Conservation (phyloP, 108 stramenopile species). For the Nitzschia palea region DNA sequence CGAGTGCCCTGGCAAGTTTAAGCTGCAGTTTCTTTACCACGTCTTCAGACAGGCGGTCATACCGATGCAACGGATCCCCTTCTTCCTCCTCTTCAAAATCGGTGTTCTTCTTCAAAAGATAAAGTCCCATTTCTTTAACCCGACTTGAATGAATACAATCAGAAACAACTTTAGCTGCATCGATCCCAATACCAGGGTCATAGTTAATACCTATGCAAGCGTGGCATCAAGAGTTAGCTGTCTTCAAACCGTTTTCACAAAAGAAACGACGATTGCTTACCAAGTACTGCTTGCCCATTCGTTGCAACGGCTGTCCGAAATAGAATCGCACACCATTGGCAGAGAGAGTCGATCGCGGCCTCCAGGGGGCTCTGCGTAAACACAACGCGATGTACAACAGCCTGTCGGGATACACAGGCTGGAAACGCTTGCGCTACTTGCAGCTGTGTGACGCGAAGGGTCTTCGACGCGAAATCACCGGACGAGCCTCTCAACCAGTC, state of each 20-base stretch:
- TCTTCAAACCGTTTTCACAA: too few relatives aligned
- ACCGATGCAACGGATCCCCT: constrained; percentile 43
- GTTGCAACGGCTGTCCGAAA: constrained; percentile 85
- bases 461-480: constrained; percentile 74
- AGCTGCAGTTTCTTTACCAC: constrained; percentile 67
- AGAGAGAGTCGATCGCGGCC: constrained; percentile 75
- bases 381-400: constrained; percentile 75
- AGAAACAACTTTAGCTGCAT: constrained; percentile 78
- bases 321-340: constrained; percentile 87
- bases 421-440: constrained; percentile 82
- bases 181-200: constrained; percentile 81
- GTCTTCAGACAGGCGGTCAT: constrained; percentile 62
- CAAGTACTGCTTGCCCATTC: constrained; percentile 74
- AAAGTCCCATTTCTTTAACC: constrained; percentile 79
- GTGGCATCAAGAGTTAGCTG: not conserved
- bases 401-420: constrained; percentile 80
- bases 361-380: constrained; percentile 84
- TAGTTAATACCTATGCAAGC: constrained; percentile 29
- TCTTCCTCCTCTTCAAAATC: constrained; percentile 44
- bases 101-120: constrained; percentile 54
- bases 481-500: constrained; percentile 76
- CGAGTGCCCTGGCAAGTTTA: constrained; percentile 70
- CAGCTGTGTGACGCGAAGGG: constrained; percentile 75
- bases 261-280: constrained; percentile 22
- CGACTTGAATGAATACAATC: constrained; percentile 86